Percentiles rank a stretch among this genome's conserved stretches.
These are phyloP conservation scores for Clathrus columnatus DNA, from an alignment of 768 basidiomycete species.

Conservation along the genomic window DNA sequence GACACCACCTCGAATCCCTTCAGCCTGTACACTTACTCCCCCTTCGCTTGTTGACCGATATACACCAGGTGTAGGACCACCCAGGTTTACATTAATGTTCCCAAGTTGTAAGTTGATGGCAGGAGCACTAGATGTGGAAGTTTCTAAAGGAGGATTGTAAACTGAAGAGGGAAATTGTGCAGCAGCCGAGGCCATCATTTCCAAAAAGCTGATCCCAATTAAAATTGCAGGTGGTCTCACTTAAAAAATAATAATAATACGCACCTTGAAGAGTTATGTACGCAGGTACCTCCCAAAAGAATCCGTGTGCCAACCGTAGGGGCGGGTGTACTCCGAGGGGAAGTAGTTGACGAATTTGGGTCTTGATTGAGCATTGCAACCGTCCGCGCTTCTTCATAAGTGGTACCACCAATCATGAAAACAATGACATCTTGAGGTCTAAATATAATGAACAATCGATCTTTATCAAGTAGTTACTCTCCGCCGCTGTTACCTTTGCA, in stretches of 20 bases:
- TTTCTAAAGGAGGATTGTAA: slow-evolving; percentile 70
- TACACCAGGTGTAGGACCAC: slow-evolving; percentile 79
- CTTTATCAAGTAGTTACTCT: not conserved
- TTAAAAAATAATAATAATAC: slow-evolving; percentile 13
- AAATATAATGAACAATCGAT: not conserved
- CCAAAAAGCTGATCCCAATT: slow-evolving; percentile 54
- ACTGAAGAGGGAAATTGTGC: slow-evolving; percentile 52
- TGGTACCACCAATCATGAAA: slow-evolving; percentile 94
- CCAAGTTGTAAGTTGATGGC: slow-evolving; percentile 88
- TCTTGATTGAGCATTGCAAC: slow-evolving; percentile 86
- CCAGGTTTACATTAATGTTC: slow-evolving; percentile 87
- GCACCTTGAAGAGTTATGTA: slow-evolving; percentile 91
- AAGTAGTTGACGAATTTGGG: slow-evolving; percentile 28
- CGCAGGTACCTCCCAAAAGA: slow-evolving; percentile 86
- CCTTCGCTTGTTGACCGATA: slow-evolving; percentile 74
- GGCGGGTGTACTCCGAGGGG: slow-evolving; percentile 33
- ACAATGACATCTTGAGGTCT: slow-evolving; percentile 95
- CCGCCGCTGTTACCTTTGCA: slow-evolving; percentile 50
- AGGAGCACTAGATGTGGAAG: slow-evolving; percentile 53
- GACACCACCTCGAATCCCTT: slow-evolving; percentile 84
- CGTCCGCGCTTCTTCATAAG: slow-evolving; percentile 88
- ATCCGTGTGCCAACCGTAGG: slow-evolving; percentile 57
- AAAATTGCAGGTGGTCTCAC: not conserved
- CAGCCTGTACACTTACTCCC: slow-evolving; percentile 62
- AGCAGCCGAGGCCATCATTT: slow-evolving; percentile 77